Evolutionary conservation across 768 basidiomycete genomes (phyloP), one percentile per base, ranked within the genome.

Genomic region (Candolleomyces aberdarensis): DNA sequence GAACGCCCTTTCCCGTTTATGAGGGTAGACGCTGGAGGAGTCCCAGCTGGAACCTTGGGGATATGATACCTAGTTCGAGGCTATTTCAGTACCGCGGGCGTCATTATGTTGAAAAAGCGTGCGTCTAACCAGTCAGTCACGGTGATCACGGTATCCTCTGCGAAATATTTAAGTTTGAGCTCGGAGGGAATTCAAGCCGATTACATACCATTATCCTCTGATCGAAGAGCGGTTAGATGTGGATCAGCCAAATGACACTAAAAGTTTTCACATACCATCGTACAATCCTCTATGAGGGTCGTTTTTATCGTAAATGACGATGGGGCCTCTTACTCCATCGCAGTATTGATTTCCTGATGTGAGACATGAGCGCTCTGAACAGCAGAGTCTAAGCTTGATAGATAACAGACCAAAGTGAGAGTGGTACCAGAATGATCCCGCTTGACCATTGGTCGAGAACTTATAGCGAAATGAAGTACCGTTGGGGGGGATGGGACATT

Each of bases 1-100:
- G 71, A 79, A 29, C 82, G 78, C 17, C 83, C 83, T 14, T 73
- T 69, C 1, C 83, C 83, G 56, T 83, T 83, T 62, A 83, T 80
- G 17, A 83, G 64, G 0, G 76, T 76, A 1, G 76, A 59, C 59
- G 74, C 72, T 7, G 36, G 36, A 36, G 36, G 36, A 36, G 58
- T 50, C 3, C 74, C 75, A 6, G 72, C 72, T 2, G 65, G 55
- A 46, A 54, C 54, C 19, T 14, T 60, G 67, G n/a, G 17, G 31
- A 10, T 15, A 15, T 31, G 10, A 66, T 67, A 5, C 62, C 62
- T 29, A 74, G 73, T 49, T 74, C 26, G 26, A 26, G 3, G 26
- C 3, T 14, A 0, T 22, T 63, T 10, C 44, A 15, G 62, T 31
- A 40, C 22, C 22, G 19, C 22, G 26, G 26, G 3, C 26, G 26